Evolutionary conservation across 1,139 yeast species (phyloP).

Genomic region (Pichia sp.): DNA sequence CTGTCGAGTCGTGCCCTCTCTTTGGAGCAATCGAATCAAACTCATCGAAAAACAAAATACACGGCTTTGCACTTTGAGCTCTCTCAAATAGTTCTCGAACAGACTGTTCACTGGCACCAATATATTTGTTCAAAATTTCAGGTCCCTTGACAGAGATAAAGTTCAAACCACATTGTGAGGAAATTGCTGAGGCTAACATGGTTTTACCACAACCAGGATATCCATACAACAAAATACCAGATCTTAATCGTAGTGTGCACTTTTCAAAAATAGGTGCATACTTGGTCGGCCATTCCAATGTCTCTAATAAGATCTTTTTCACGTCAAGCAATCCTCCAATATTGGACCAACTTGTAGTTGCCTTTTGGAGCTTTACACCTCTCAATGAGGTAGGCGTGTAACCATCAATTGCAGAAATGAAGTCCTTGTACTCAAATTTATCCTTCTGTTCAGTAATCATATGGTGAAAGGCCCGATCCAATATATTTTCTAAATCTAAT

Average conservation of each 20-base stretch:
- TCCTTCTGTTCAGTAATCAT: constrained; percentile 37
- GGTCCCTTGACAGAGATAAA: constrained; percentile 96
- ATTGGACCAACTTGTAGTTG: constrained; percentile 74
- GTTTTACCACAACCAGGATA: constrained; percentile 99
- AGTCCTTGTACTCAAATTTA: constrained; percentile 31
- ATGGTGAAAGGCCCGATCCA: constrained; percentile 74
- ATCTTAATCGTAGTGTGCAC: constrained; percentile 81
- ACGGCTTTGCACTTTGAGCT: constrained; percentile 92
- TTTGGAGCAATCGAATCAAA: constrained; percentile 97
- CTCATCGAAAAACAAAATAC: constrained; percentile 91
- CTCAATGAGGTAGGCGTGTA: constrained; percentile 79
- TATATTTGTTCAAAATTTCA: constrained; percentile 89
- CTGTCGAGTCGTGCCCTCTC: constrained; percentile 97
- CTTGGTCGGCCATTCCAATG: constrained; percentile 95
- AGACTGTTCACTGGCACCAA: constrained; percentile 96
- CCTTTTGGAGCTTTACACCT: constrained; percentile 81
- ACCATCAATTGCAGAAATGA: constrained; percentile 56
- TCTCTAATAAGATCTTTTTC: constrained; percentile 71
- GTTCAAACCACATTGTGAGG: constrained; percentile 90
- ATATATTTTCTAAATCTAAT: constrained; percentile 66
- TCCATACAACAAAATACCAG: constrained; percentile 88
- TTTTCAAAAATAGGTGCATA: constrained; percentile 90
- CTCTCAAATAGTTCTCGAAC: constrained; percentile 90
- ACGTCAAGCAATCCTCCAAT: constrained; percentile 86
- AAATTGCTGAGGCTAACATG: constrained; percentile 85